Evolutionary conservation across 495 filamentous ascomycete genomes (phyloP).

Genomic region (Tuber magnatum): DNA sequence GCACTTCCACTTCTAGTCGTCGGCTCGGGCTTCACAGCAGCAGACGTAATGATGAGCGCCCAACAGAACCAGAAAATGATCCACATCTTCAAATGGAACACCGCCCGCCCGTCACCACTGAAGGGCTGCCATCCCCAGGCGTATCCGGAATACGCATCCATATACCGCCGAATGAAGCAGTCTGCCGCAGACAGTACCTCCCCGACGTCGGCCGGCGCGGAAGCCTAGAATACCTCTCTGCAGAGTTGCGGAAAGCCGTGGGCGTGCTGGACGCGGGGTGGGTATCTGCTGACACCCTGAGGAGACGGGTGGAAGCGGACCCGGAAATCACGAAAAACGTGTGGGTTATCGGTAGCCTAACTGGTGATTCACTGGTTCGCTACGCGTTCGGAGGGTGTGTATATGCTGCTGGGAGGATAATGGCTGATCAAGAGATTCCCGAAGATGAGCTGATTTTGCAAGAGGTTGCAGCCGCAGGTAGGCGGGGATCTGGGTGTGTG

Average conservation of each 20-base stretch:
- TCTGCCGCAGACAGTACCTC: slow-evolving; percentile 42
- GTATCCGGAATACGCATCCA: slow-evolving; percentile 60
- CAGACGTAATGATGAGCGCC: slow-evolving; percentile 57
- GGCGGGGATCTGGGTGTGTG: not conserved
- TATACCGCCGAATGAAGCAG: slow-evolving; percentile 60
- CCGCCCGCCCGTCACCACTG: slow-evolving; percentile 53
- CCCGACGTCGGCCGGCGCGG: slow-evolving; percentile 53
- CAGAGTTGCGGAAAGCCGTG: slow-evolving; percentile 49
- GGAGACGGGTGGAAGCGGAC: slow-evolving; percentile 50
- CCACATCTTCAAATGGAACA: slow-evolving; percentile 59
- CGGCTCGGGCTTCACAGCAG: slow-evolving; percentile 60
- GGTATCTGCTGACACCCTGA: slow-evolving; percentile 53
- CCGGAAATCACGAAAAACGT: slow-evolving; percentile 52
- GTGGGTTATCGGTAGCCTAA: slow-evolving; percentile 59
- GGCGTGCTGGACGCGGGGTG: slow-evolving; percentile 42
- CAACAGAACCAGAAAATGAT: slow-evolving; percentile 50
- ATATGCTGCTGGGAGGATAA: slow-evolving; percentile 52
- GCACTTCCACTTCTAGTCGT: slow-evolving; percentile 50
- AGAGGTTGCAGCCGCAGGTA: not conserved
- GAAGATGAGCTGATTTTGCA: not conserved
- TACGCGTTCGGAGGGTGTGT: slow-evolving; percentile 59
- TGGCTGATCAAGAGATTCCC: not conserved
- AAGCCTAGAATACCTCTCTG: slow-evolving; percentile 51
- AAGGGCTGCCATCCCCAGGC: slow-evolving; percentile 57
- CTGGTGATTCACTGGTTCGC: slow-evolving; percentile 58